Percentiles rank a stretch among this genome's conserved stretches.
Evolutionary conservation across 2,329 filamentous ascomycete species (phyloP).

Genomic region (Clarireedia monteithiana): DNA sequence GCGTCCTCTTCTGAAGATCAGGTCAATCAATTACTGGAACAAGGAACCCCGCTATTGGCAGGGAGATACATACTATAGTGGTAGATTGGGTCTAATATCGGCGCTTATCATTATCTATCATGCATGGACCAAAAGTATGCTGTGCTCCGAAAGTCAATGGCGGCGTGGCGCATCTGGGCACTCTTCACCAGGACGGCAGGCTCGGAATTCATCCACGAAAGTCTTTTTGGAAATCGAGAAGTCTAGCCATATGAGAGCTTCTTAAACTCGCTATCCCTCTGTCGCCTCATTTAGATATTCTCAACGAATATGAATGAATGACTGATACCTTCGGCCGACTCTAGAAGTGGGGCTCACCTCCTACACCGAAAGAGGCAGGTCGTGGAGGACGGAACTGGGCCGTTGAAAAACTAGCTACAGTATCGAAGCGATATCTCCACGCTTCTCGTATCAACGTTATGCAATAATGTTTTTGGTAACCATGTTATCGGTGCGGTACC

Average conservation of each 20-base stretch:
- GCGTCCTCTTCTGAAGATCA: not conserved
- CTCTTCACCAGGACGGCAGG: too few species aligned
- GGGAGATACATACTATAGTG: not conserved
- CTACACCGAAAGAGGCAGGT: slow-evolving; percentile 4
- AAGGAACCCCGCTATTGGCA: not conserved
- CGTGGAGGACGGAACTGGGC: not conserved
- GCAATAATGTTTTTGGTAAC: too few species aligned
- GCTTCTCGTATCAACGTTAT: not conserved
- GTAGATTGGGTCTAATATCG: not conserved
- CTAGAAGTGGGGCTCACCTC: not conserved
- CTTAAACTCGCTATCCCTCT: not conserved
- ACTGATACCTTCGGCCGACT: not conserved
- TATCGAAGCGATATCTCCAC: not conserved
- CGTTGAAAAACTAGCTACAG: not conserved
- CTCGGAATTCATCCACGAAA: not conserved
- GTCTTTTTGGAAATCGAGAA: not conserved
- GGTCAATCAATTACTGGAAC: not conserved
- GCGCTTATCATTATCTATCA: not conserved
- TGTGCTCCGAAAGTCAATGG: not conserved
- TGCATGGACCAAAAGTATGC: not conserved
- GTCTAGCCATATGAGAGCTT: too few species aligned
- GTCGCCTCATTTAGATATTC: not conserved
- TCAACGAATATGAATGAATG: not conserved
- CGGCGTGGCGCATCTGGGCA: too few species aligned
- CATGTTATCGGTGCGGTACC: too few species aligned